Conservation (phyloP, 805 yeast genomes). For the Myxozyma sirexii region DNA sequence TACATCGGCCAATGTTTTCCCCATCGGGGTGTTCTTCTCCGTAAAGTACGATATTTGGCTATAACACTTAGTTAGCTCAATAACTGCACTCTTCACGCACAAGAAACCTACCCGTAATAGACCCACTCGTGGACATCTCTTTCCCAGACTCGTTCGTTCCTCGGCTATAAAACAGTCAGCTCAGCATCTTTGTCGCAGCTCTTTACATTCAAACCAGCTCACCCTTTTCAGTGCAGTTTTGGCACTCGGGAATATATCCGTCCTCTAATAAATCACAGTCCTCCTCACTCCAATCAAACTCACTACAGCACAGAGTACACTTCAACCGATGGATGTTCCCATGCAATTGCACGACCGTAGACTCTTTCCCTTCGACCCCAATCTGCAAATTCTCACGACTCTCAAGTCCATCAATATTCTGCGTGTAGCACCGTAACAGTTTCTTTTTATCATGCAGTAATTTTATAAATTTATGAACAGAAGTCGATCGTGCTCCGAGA, state of each 20-base stretch:
- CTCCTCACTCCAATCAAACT: slow-evolving; percentile 63
- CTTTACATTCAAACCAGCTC: not conserved
- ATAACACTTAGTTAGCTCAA: too few relatives aligned
- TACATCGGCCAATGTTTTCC: slow-evolving; percentile 72
- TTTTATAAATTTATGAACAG: slow-evolving; percentile 75
- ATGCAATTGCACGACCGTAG: slow-evolving; percentile 83
- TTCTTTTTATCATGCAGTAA: slow-evolving; percentile 62
- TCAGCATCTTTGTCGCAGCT: not conserved
- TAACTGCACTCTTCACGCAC: too few relatives aligned
- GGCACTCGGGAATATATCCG: slow-evolving; percentile 79
- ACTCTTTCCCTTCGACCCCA: slow-evolving; percentile 60
- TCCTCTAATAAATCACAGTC: slow-evolving; percentile 51
- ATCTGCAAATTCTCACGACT: slow-evolving; percentile 60
- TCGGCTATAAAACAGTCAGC: slow-evolving; percentile 42
- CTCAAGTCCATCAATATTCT: slow-evolving; percentile 91
- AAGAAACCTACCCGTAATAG: slow-evolving; percentile 55
- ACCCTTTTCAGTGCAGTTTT: slow-evolving; percentile 57
- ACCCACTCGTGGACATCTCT: slow-evolving; percentile 76
- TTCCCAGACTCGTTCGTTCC: slow-evolving; percentile 66
- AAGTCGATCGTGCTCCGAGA: slow-evolving; percentile 72
- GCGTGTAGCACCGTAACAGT: slow-evolving; percentile 86
- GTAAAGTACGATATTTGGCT: slow-evolving; percentile 85
- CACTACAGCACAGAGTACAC: slow-evolving; percentile 70
- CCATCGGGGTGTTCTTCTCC: slow-evolving; percentile 93
- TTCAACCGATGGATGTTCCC: slow-evolving; percentile 79